Evolutionary conservation across 176 grass and related monocot species (phyloP), one percentile per base, ranked within the genome.

Genomic region (Dendrocalamus sinicus): DNA sequence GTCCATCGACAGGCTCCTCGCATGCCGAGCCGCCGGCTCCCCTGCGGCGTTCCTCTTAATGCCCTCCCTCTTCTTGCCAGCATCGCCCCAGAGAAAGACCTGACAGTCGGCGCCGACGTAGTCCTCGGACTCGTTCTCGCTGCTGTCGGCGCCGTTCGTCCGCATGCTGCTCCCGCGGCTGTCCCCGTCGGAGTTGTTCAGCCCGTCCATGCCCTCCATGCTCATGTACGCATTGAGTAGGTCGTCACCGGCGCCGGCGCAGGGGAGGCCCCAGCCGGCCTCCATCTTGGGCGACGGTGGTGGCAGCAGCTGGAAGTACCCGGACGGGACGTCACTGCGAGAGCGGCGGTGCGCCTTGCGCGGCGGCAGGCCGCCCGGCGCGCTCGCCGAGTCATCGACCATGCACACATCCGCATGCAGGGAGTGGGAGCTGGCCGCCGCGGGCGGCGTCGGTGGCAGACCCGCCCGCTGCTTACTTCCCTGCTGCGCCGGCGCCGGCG

Each of bases 71-170:
- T 76, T 93, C 88, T 80, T 89, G 32, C 52, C 74, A 3, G 43
- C 71, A 7, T 75, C 81, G 24, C 75, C 75, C 94, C 87, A 86
- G 35, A 93, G 79, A 12, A 76, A 78, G 61, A 83, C 80, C 60
- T 89, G 91, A 55, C 87, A 74, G 23, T 92, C 92, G 11, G 47
- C 90, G 23, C 76, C 88, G 6, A 75, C 81, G 69, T 89, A 94
- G 87, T 91, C 93, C 75, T 96, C 94, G 5, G 89, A 91, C 79
- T 99, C 97, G 72, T 94, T 99, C 89, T 96, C 97, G 75, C 96
- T 99, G 90, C 93, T 99, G 77, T 96, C 93, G 40, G 90, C 93
- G 51, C 90, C 93, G 85, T 92, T 95, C 7, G 91, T 91, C 65
- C 78, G 94, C 82, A 89, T 91, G 86, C 91, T 93, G 86, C 96